These are phyloP conservation scores for Pelargonium myrrhifolium DNA, from an alignment of 441 rosid genomes.

Conservation along the genomic window DNA sequence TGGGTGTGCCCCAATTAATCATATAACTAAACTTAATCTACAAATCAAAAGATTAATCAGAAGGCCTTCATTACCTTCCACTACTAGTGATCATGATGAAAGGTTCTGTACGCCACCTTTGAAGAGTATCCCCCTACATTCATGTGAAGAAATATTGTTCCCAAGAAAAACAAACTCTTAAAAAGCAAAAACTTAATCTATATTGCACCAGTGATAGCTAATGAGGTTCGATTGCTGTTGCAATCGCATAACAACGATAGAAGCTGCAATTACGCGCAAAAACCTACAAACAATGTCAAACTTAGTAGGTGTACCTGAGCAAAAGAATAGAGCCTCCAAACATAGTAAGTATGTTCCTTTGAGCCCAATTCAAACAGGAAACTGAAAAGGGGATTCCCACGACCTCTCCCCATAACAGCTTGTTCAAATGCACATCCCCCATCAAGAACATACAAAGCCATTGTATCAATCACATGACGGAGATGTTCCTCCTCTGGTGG, in stretches of 20 bases:
- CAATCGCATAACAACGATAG: neutral
- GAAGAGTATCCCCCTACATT: conserved; percentile 95
- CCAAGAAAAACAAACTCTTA: too few relatives aligned
- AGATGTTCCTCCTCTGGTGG: conserved; percentile 91
- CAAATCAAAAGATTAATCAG: conserved; percentile 15
- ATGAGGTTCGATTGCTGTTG: too few relatives aligned
- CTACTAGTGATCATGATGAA: conserved; percentile 98
- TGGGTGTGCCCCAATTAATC: conserved; percentile 11
- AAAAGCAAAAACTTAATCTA: too few relatives aligned
- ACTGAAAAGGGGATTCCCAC: conserved; percentile 84
- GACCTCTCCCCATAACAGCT: conserved; percentile 99
- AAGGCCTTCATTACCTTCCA: conserved; percentile 59
- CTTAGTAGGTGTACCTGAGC: conserved; percentile 50
- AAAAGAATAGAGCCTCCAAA: conserved; percentile 68
- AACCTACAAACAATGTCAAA: neutral
- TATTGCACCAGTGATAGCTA: too few relatives aligned
- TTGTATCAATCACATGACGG: conserved; percentile 83
- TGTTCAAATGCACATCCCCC: conserved; percentile 99
- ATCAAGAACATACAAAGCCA: conserved; percentile 94
- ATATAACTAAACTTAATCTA: neutral
- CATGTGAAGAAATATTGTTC: neutral
- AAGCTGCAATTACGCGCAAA: neutral
- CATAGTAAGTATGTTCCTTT: conserved; percentile 89
- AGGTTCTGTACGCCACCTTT: conserved; percentile 97
- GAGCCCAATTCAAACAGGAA: conserved; percentile 94